Base-by-base conservation (phyloP, 2,329 filamentous ascomycete species). In the Talaromyces sp. region DNA sequence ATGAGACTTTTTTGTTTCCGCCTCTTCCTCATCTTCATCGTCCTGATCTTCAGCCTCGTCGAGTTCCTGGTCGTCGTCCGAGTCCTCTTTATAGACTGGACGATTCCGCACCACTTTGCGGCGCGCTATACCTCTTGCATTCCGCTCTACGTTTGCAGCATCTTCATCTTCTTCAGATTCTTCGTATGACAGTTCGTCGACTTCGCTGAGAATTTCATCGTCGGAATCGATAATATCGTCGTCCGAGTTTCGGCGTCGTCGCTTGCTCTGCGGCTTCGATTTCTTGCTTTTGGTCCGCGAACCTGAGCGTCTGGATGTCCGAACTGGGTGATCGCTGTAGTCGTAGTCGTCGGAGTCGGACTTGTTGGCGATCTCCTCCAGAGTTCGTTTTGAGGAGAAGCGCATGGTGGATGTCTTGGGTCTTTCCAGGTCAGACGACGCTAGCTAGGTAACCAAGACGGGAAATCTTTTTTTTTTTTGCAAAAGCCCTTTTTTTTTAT, bases 71-170 rank as follows among this genome's bases (percentile, higher is more conserved):
- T 78, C 79, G 9, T 72, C 68, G 43, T 69, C 70, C 35, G 80
- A 78, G 27, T 81, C 80, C 69, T 86, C 84, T 64, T 84, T 80
- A 77, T 87, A 87, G 32, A 77, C 79, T 51, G 81, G 77, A 26
- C 73, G 71, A 65, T 84, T 82, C 67, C 82, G 82, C 11, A 82
- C 80, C n/a, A 80, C 82, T 61, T 78, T 78, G 64, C 86, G 81
- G 64, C 82, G 80, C 51, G 81, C 78, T 54, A 83, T 77, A 38
- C 85, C 85, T 55, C 83, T 82, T 19, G 82, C 81, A 66, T 86
- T 86, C 61, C 80, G 77, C 67, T 84, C 81, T 1, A 80, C 73
- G 58, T 70, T 71, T 8, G 66, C 62, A 32, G 77, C 75, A 2
- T 77, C 69, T 27, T 77, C 75, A 2, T 77, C 74, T 46, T 70